These are phyloP conservation scores for Pueraria montana DNA, from an alignment of 306 rosid species.

Conservation along the genomic window DNA sequence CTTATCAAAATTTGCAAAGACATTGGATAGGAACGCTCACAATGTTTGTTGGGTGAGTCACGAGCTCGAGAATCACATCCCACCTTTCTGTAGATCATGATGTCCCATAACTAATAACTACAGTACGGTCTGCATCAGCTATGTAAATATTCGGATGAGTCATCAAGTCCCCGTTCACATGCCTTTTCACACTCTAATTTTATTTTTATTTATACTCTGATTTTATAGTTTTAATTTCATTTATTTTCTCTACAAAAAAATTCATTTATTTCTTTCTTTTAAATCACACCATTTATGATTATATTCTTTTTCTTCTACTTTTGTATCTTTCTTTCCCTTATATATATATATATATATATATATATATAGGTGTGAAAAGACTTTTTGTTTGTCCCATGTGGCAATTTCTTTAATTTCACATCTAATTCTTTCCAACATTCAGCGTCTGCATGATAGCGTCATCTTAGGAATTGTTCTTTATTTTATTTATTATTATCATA, in stretches of 20 bases:
- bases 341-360: too few relatives aligned
- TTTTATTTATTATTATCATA: too few relatives aligned
- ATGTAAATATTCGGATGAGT: neutral
- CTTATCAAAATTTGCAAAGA: conserved; percentile 30
- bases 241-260: neutral
- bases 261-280: neutral
- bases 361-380: neutral
- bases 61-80: conserved; percentile 23
- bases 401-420: neutral
- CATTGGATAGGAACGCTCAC: conserved; percentile 18
- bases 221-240: neutral
- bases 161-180: neutral
- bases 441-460: conserved; percentile 10
- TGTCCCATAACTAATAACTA: conserved; percentile 17
- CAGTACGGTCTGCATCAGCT: neutral
- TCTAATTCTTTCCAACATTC: neutral
- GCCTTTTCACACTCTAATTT: neutral
- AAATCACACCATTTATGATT: neutral
- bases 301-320: neutral
- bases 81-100: neutral
- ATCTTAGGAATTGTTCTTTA: conserved; percentile 7
- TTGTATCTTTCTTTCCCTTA: neutral
- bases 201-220: neutral
- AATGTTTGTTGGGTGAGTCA: conserved; percentile 31
- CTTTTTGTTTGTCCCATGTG: neutral